Conservation (phyloP, 257 asterid species). For the Solanum boliviense region DNA sequence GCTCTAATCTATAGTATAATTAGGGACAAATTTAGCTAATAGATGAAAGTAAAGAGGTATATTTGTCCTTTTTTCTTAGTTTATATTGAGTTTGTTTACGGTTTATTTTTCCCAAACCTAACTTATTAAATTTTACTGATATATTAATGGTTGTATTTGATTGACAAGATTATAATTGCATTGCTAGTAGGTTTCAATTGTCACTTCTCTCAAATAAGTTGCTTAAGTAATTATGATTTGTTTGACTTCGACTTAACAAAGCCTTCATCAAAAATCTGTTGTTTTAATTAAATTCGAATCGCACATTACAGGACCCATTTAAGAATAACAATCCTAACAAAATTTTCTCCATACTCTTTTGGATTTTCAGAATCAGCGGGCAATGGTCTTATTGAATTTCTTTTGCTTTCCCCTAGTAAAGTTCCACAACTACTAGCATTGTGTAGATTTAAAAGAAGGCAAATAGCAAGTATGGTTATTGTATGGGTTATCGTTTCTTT, state of each 20-base stretch:
- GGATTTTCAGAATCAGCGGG: no score
- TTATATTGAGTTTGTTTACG: no score
- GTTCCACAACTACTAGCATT: neutral
- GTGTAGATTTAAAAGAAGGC: neutral
- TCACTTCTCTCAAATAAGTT: neutral
- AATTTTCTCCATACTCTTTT: neutral
- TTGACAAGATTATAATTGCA: neutral
- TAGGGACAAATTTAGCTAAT: no score
- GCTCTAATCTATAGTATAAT: no score
- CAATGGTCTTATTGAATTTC: no score
- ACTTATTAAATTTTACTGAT: neutral
- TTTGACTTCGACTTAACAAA: no score
- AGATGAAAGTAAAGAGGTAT: no score
- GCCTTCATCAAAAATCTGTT: no score
- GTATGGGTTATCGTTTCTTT: neutral
- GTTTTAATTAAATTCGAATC: no score
- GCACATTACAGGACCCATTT: neutral
- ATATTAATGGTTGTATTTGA: neutral
- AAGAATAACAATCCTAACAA: no score
- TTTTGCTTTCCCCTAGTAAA: neutral
- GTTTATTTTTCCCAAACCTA: neutral
- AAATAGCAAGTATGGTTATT: neutral
- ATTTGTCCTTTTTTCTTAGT: no score
- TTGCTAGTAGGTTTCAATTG: neutral
- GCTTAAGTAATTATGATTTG: neutral